Conservation (phyloP, 2,329 filamentous ascomycete species). For the Aspergillus sp. region DNA sequence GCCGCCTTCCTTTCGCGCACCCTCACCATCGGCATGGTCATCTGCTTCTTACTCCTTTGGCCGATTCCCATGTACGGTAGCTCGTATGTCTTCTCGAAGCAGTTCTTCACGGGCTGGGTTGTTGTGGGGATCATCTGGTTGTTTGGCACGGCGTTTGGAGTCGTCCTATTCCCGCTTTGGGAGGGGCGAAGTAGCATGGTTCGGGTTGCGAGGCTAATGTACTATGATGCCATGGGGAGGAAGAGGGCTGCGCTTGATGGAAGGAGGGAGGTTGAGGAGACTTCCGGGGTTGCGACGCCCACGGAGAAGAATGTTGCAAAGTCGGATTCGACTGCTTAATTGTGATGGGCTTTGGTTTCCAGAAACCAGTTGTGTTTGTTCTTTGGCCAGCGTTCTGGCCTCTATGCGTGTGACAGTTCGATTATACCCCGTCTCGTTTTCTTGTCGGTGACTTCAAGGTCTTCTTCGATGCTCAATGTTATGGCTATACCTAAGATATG, state of each 20-base stretch:
- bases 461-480: neutral
- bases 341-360: neutral
- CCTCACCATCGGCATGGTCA: slow-evolving; percentile 66
- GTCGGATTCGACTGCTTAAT: neutral
- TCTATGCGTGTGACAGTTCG: neutral
- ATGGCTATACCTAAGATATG: neutral
- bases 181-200: slow-evolving; percentile 73
- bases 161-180: slow-evolving; percentile 80
- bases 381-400: neutral
- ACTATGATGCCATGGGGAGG: slow-evolving; percentile 59
- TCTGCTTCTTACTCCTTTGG: slow-evolving; percentile 80
- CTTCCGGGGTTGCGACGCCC: slow-evolving; percentile 54
- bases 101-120: slow-evolving; percentile 83
- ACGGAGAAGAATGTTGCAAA: slow-evolving; percentile 47
- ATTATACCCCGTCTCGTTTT: slow-evolving; percentile 12
- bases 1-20: slow-evolving; percentile 60
- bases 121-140: slow-evolving; percentile 79
- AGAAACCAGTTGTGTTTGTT: neutral
- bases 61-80: slow-evolving; percentile 89
- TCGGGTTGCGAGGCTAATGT: slow-evolving; percentile 65
- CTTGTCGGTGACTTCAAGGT: neutral
- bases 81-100: slow-evolving; percentile 79
- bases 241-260: slow-evolving; percentile 36
- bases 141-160: slow-evolving; percentile 71
- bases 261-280: slow-evolving; percentile 35